Conservation (phyloP, 345 rosid genomes). For the Camelina laxa region DNA sequence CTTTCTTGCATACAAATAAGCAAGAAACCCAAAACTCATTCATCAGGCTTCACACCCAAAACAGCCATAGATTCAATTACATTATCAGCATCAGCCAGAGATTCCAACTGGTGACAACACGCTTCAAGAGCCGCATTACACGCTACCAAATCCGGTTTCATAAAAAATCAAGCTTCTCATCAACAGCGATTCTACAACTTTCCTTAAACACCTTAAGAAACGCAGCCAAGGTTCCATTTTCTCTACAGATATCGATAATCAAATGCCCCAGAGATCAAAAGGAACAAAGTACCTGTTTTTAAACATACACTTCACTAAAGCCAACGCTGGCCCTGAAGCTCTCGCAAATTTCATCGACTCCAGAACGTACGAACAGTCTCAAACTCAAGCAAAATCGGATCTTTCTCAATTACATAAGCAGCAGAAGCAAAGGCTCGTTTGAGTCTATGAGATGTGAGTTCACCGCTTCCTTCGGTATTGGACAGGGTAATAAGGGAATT, state of each 20-base stretch:
- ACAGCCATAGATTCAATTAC: slow-evolving; percentile 74
- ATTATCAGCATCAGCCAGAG: slow-evolving; percentile 66
- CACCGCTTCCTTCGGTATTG: not conserved
- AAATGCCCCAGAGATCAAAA: slow-evolving; percentile 68
- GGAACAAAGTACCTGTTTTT: slow-evolving; percentile 86
- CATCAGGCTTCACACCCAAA: slow-evolving; percentile 75
- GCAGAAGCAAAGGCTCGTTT: slow-evolving; percentile 92
- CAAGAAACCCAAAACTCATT: slow-evolving; percentile 76
- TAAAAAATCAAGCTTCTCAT: slow-evolving; percentile 70
- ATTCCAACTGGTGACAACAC: slow-evolving; percentile 63
- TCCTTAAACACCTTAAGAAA: slow-evolving; percentile 74
- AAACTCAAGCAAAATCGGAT: slow-evolving; percentile 60
- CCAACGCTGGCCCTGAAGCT: slow-evolving; percentile 76
- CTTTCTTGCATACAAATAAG: slow-evolving; percentile 81
- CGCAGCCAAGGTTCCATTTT: slow-evolving; percentile 51
- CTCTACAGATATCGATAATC: slow-evolving; percentile 61
- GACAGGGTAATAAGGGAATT: slow-evolving; percentile 77
- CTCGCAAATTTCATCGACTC: slow-evolving; percentile 63
- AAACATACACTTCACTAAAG: slow-evolving; percentile 75
- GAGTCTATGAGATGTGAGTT: slow-evolving; percentile 58
- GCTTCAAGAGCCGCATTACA: slow-evolving; percentile 82
- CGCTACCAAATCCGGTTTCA: slow-evolving; percentile 77
- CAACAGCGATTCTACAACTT: slow-evolving; percentile 68
- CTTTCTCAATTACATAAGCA: slow-evolving; percentile 70
- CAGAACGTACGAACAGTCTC: slow-evolving; percentile 58